A percentile compares a stretch with the other conserved stretches of the same genome.
Evolutionary conservation across 106 monocot species (phyloP).

Genomic region (Allium fistulosum): DNA sequence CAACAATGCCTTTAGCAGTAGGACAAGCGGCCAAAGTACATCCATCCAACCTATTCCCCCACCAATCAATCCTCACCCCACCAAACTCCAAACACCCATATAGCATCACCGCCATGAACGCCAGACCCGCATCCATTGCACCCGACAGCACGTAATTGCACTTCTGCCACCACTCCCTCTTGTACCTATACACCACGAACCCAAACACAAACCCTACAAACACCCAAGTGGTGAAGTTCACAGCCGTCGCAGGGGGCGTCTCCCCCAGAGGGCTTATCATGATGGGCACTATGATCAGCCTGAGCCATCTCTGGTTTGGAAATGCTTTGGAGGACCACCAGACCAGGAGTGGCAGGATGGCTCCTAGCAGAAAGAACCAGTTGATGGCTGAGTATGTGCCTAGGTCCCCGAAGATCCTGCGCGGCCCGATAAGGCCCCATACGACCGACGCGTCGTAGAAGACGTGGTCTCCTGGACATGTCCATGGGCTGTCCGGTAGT

Average conservation of each 20-base stretch:
- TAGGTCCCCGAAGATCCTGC: slow-evolving; percentile 20
- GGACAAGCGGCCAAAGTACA: slow-evolving; percentile 74
- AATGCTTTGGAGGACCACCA: slow-evolving; percentile 55
- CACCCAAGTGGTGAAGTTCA: slow-evolving; percentile 82
- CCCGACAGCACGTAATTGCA: slow-evolving; percentile 86
- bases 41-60: slow-evolving; percentile 79
- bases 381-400: slow-evolving; percentile 51
- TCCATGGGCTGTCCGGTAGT: slow-evolving; percentile 22
- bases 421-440: slow-evolving; percentile 31
- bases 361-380: slow-evolving; percentile 88
- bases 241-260: slow-evolving; percentile 83
- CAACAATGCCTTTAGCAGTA: slow-evolving; percentile 31
- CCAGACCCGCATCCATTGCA: slow-evolving; percentile 72
- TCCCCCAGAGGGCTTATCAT: slow-evolving; percentile 46
- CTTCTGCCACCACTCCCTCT: slow-evolving; percentile 67
- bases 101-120: slow-evolving; percentile 80
- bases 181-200: slow-evolving; percentile 51
- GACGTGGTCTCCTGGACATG: slow-evolving; percentile 23
- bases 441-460: slow-evolving; percentile 27
- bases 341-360: slow-evolving; percentile 55
- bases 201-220: slow-evolving; percentile 68
- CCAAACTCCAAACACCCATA: slow-evolving; percentile 59
- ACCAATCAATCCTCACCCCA: slow-evolving; percentile 55
- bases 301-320: slow-evolving; percentile 54
- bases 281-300: slow-evolving; percentile 66